phyloP scores from a whole-genome alignment of 83 land plant genomes.

The Larix sibirica region DNA sequence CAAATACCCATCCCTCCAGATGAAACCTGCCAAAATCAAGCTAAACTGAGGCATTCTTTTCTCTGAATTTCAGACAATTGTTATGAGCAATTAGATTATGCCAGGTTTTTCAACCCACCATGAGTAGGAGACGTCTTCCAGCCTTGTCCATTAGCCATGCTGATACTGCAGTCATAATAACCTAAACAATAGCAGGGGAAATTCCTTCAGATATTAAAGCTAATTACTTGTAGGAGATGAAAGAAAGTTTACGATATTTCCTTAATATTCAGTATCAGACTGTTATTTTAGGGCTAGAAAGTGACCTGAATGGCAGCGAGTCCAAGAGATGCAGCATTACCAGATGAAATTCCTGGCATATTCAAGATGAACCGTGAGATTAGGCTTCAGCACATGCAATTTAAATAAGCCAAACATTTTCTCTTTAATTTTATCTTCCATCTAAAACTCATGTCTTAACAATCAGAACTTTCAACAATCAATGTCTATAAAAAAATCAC shows the following conservation, averaged over 20 bases:
- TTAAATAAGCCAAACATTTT: no score
- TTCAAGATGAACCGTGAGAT: not conserved
- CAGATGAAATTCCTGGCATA: constrained; percentile 64
- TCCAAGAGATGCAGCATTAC: constrained; percentile 70
- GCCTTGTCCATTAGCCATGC: constrained; percentile 90
- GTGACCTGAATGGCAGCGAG: constrained; percentile 79
- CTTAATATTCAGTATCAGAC: not conserved
- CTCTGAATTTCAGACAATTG: not conserved
- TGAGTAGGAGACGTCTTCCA: constrained; percentile 86
- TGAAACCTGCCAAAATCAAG: constrained; percentile 61
- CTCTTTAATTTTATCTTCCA: no score
- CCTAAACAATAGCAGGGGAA: constrained; percentile 39
- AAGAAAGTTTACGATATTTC: not conserved
- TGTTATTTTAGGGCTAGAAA: not conserved
- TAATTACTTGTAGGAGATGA: no score
- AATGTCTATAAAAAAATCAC: not conserved
- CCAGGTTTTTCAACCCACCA: constrained; percentile 40
- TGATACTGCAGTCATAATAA: constrained; percentile 77
- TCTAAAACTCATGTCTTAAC: not conserved
- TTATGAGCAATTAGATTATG: not conserved
- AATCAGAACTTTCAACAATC: not conserved
- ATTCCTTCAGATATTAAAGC: not conserved
- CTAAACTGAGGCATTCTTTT: not conserved
- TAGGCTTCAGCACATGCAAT: no score
- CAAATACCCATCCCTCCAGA: constrained; percentile 78